Evolutionary conservation across 2,329 filamentous ascomycete genomes (phyloP).

Genomic region (Pestalotiopsis sp.): DNA sequence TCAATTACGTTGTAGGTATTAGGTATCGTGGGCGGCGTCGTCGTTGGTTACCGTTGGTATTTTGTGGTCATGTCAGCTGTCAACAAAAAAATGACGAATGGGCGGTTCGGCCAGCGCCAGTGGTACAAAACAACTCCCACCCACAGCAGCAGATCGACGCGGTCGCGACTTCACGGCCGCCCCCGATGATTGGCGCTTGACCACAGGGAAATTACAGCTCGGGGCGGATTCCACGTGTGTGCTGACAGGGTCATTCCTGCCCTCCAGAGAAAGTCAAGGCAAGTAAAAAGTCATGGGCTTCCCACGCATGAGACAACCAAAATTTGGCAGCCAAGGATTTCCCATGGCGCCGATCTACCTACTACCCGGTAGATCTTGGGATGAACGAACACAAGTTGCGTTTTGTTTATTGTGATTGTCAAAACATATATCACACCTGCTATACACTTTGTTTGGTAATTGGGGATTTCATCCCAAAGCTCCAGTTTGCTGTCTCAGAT

Average conservation of each 20-base stretch:
- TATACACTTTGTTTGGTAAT: background rate
- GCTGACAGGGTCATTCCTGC: background rate
- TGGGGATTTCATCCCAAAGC: background rate
- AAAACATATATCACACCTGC: background rate
- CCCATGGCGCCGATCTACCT: background rate
- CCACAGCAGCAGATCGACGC: background rate
- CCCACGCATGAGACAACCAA: background rate
- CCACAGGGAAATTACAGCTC: conserved; percentile 8
- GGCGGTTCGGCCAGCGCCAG: background rate
- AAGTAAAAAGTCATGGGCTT: background rate
- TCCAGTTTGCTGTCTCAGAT: no score
- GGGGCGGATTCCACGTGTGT: conserved; percentile 2
- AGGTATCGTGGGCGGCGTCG: background rate
- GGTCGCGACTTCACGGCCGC: conserved; percentile 1
- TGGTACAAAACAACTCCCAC: background rate
- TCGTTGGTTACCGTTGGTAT: conserved; percentile 2
- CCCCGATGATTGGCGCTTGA: background rate
- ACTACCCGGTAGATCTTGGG: background rate
- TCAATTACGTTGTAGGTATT: background rate
- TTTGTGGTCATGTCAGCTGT: conserved; percentile 9
- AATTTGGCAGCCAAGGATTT: background rate
- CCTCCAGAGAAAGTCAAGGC: background rate
- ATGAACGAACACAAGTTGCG: background rate
- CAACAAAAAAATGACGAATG: conserved; percentile 7
- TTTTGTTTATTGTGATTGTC: background rate